These are phyloP conservation scores for Ustilago sp. DNA, from an alignment of 1,284 basidiomycete genomes.

Conservation along the genomic window DNA sequence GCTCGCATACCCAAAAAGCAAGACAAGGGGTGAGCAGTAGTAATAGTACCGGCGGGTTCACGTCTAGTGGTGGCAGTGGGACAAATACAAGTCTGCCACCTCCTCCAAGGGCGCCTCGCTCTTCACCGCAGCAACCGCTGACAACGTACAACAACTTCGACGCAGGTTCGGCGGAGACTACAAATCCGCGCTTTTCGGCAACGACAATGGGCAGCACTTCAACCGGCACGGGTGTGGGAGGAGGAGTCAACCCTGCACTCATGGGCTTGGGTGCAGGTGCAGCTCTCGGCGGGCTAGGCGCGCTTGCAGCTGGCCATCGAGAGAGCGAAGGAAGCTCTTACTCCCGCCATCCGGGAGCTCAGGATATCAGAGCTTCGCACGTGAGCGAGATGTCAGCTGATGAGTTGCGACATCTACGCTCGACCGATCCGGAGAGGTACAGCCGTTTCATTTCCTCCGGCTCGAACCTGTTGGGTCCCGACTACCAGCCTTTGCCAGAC, in stretches of 20 bases:
- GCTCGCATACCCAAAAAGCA: constrained; percentile 16
- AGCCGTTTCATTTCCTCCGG: constrained; percentile 56
- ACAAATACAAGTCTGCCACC: constrained; percentile 40
- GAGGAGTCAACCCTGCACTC: constrained; percentile 32
- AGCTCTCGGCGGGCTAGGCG: constrained; percentile 40
- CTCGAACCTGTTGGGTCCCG: constrained; percentile 50
- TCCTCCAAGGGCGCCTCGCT: constrained; percentile 39
- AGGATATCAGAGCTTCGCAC: constrained; percentile 19
- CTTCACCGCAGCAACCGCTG: constrained; percentile 8
- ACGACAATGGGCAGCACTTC: constrained; percentile 22
- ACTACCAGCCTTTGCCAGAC: constrained; percentile 32
- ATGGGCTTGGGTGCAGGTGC: constrained; percentile 38
- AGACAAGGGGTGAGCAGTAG: constrained; percentile 35
- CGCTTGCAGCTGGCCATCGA: constrained; percentile 53
- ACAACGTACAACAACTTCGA: constrained; percentile 19
- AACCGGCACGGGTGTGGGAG: constrained; percentile 6
- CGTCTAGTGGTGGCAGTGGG: constrained; percentile 36
- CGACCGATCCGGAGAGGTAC: constrained; percentile 42
- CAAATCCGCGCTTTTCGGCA: constrained; percentile 20
- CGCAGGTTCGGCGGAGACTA: background rate
- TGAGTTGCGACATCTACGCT: constrained; percentile 30
- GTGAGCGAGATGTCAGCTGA: constrained; percentile 29
- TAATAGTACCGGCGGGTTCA: constrained; percentile 48
- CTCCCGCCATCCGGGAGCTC: constrained; percentile 14
- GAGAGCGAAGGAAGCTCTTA: constrained; percentile 51